Conservation (phyloP, 805 yeast genomes). For the Pichia gijzeniarum region DNA sequence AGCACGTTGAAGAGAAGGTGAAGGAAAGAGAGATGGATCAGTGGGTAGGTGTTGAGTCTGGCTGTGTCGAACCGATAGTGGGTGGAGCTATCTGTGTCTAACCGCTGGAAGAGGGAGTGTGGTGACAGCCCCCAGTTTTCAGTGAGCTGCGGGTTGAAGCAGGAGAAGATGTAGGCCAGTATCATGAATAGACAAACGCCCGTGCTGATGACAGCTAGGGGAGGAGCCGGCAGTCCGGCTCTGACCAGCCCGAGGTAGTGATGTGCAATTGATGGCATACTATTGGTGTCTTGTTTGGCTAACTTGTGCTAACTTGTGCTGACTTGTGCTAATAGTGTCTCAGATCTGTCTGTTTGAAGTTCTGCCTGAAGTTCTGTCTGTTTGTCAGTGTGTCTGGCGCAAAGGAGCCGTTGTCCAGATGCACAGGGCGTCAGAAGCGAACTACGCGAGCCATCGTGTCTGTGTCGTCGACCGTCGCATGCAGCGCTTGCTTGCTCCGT, state of each 20-base stretch:
- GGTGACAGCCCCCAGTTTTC: conserved; percentile 48
- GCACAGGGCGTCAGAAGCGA: not conserved
- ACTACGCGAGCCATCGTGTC: conserved; percentile 6
- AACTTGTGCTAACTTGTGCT: no score
- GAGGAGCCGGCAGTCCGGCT: conserved; percentile 2
- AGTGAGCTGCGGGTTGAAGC: conserved; percentile 22
- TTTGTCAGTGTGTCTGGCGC: no score
- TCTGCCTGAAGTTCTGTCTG: no score
- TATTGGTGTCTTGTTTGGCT: no score
- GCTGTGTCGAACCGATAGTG: conserved; percentile 43
- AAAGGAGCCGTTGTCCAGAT: no score
- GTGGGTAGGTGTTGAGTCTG: conserved; percentile 62
- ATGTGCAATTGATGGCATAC: not conserved
- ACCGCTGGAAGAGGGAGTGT: conserved; percentile 38
- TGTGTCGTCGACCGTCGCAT: not conserved
- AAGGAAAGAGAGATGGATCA: conserved; percentile 55
- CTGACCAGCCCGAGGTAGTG: not conserved
- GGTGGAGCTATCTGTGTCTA: conserved; percentile 46
- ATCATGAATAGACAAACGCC: conserved; percentile 38
- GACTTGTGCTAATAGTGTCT: no score
- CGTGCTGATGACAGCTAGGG: conserved; percentile 11
- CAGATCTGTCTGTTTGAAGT: not conserved
- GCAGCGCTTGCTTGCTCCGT: not conserved
- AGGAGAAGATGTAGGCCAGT: conserved; percentile 36
- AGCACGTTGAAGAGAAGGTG: conserved; percentile 58